phyloP scores from a whole-genome alignment of 2,329 filamentous ascomycete genomes.

The Fusarium sp. region DNA sequence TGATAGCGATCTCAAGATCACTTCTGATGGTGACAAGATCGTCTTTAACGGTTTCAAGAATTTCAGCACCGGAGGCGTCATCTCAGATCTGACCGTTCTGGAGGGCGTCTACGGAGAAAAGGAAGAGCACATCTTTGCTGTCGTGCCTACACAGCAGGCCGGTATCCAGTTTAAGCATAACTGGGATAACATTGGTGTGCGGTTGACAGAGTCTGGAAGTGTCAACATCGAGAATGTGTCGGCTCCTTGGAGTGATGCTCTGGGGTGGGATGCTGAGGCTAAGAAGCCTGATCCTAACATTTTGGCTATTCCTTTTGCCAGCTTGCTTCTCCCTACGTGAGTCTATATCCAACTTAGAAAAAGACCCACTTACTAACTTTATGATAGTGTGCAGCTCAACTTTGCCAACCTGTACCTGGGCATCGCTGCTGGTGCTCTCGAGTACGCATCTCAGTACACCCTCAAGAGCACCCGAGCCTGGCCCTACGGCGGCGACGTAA shows the following conservation, averaged over 20 bases:
- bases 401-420: slow-evolving; percentile 76
- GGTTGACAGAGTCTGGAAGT: slow-evolving; percentile 72
- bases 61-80: slow-evolving; percentile 76
- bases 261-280: slow-evolving; percentile 67
- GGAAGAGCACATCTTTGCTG: slow-evolving; percentile 71
- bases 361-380: not conserved
- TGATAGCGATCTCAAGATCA: slow-evolving; percentile 70
- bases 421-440: slow-evolving; percentile 69
- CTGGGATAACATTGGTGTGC: slow-evolving; percentile 74
- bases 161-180: slow-evolving; percentile 71
- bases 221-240: slow-evolving; percentile 70
- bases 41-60: slow-evolving; percentile 72
- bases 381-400: slow-evolving; percentile 68
- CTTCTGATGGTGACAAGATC: slow-evolving; percentile 63
- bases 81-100: slow-evolving; percentile 74
- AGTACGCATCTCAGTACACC: slow-evolving; percentile 68
- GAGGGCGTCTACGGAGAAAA: slow-evolving; percentile 72
- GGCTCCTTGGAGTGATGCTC: slow-evolving; percentile 69
- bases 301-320: slow-evolving; percentile 65
- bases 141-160: slow-evolving; percentile 68
- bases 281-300: slow-evolving; percentile 64
- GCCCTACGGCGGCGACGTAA: slow-evolving; percentile 72
- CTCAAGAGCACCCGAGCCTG: slow-evolving; percentile 68
- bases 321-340: slow-evolving; percentile 69
- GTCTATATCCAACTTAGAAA: too few relatives aligned